Percentiles rank a stretch among this genome's conserved stretches.
Conservation (phyloP, 148 eudicot species). For the Vaccinium darrowii region DNA sequence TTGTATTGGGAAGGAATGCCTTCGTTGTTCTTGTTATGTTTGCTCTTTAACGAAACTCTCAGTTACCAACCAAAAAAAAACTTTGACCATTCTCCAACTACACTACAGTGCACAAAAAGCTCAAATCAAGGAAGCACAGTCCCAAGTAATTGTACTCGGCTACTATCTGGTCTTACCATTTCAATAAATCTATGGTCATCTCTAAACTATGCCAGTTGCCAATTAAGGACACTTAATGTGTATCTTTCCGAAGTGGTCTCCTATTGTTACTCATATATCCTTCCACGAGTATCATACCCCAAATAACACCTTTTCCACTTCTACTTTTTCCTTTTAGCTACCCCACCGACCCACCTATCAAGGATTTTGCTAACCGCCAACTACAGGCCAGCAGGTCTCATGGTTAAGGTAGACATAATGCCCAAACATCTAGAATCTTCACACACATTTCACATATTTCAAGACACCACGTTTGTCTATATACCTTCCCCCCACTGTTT, state of each 20-base stretch:
- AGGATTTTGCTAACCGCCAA: not conserved
- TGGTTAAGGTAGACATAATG: not conserved
- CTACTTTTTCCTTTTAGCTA: not conserved
- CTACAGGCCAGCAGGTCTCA: not conserved
- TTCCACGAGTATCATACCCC: not conserved
- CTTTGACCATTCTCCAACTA: constrained; percentile 10
- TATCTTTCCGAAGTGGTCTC: not conserved
- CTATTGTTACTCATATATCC: not conserved
- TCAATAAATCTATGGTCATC: not conserved
- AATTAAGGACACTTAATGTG: not conserved
- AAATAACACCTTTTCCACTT: not conserved
- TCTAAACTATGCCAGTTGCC: not conserved
- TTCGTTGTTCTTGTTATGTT: not conserved
- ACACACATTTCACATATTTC: not conserved
- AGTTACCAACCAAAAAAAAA: not conserved
- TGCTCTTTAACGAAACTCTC: not conserved
- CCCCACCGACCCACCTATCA: not conserved
- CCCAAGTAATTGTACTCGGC: not conserved
- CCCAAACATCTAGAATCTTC: not conserved
- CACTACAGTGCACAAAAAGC: not conserved
- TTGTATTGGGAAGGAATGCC: not conserved
- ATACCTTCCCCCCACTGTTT: not conserved
- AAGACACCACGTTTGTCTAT: not conserved
- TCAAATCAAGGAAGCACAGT: not conserved
- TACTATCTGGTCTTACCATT: not conserved